phyloP scores from a whole-genome alignment of 2,329 filamentous ascomycete genomes.

The Ophiostoma quercus region DNA sequence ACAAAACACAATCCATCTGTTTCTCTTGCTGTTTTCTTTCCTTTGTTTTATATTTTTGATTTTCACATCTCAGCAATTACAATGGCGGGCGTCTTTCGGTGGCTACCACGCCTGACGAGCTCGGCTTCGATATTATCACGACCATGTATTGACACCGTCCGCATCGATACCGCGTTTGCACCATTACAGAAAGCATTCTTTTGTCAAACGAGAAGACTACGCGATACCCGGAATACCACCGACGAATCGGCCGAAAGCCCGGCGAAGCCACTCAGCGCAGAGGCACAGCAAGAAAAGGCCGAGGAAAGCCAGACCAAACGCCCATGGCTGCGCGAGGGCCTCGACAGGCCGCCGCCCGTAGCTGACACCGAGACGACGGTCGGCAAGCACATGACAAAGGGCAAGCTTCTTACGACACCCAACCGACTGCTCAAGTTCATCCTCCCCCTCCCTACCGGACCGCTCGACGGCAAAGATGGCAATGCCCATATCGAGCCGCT shows the following conservation, averaged over 20 bases:
- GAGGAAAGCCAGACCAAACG: background rate
- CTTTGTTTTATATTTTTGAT: too few relatives aligned
- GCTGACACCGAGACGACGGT: background rate
- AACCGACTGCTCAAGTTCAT: conserved; percentile 76
- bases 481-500: conserved; percentile 64
- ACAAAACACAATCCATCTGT: background rate
- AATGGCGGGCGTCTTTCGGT: conserved; percentile 11
- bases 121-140: background rate
- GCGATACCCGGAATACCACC: background rate
- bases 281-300: conserved; percentile 3
- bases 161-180: background rate
- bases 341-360: background rate
- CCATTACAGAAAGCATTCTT: background rate
- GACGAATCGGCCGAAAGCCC: background rate
- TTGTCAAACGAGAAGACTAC: background rate
- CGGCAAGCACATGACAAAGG: conserved; percentile 32
- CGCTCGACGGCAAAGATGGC: conserved; percentile 21
- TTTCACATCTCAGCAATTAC: background rate
- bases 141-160: background rate
- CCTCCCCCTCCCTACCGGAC: conserved; percentile 55
- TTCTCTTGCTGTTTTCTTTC: background rate
- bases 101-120: background rate
- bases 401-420: conserved; percentile 74
- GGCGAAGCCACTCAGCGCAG: background rate
- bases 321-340: background rate